A percentile compares a stretch with the other conserved stretches of the same genome.
Conservation (phyloP, 371 early-diverging fungal genomes). For the Zopfochytrium polystomum region DNA sequence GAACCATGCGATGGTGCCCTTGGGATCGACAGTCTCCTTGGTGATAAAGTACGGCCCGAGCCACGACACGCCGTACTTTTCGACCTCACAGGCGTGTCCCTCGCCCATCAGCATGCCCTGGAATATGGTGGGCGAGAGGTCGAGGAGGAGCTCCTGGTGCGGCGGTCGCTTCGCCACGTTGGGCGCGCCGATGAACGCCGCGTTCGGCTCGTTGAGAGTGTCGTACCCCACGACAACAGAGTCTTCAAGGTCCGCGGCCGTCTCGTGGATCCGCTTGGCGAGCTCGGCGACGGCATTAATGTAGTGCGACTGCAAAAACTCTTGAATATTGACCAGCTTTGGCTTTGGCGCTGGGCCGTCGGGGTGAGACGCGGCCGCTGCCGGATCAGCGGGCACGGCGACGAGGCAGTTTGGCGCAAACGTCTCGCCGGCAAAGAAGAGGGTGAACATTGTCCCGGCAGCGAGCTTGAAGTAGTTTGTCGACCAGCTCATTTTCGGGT, state of each 20-base stretch:
- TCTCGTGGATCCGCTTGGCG: too few relatives aligned
- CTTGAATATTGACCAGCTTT: slow-evolving; percentile 54
- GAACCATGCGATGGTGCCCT: too few relatives aligned
- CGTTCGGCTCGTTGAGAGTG: too few relatives aligned
- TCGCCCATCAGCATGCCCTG: slow-evolving; percentile 79
- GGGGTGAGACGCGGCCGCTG: too few relatives aligned
- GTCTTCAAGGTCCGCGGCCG: too few relatives aligned
- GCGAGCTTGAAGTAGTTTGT: slow-evolving; percentile 85
- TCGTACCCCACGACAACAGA: too few relatives aligned
- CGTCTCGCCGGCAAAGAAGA: slow-evolving; percentile 78
- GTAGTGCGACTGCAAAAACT: slow-evolving; percentile 68
- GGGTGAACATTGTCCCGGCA: slow-evolving; percentile 78
- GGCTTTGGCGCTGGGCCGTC: too few relatives aligned
- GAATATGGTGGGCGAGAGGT: slow-evolving; percentile 62
- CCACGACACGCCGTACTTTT: slow-evolving; percentile 61
- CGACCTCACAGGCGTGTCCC: slow-evolving; percentile 78
- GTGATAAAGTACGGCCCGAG: slow-evolving; percentile 74
- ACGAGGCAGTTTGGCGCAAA: slow-evolving; percentile 69
- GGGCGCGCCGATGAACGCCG: too few relatives aligned
- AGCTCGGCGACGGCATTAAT: slow-evolving; percentile 44
- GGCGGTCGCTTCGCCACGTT: too few relatives aligned
- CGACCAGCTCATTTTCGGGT: slow-evolving; percentile 75
- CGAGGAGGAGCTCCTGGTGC: slow-evolving; percentile 59
- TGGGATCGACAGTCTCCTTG: too few relatives aligned
- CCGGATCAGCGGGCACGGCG: too few relatives aligned